phyloP scores from a whole-genome alignment of 495 filamentous ascomycete species.

The Parmelia sp. region DNA sequence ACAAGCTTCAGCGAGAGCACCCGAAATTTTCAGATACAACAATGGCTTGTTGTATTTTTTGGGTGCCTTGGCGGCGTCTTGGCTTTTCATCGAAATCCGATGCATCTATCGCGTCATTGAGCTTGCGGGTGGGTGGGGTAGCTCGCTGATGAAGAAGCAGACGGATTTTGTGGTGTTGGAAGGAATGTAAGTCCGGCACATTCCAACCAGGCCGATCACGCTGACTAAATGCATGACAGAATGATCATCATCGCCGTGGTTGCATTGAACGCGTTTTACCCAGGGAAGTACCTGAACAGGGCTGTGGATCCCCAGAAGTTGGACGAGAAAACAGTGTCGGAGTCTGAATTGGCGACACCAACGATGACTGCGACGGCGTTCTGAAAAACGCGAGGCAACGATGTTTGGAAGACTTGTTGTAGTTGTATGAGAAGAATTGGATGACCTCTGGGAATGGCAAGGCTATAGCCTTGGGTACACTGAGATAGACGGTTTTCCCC shows the following conservation, averaged over 20 bases:
- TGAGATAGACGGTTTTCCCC: neutral
- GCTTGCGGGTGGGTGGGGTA: slow-evolving; percentile 32
- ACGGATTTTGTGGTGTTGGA: slow-evolving; percentile 57
- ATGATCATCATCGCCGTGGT: slow-evolving; percentile 53
- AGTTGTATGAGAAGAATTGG: neutral
- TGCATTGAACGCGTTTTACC: slow-evolving; percentile 52
- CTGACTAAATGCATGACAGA: slow-evolving; percentile 30
- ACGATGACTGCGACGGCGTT: neutral
- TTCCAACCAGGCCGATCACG: slow-evolving; percentile 37
- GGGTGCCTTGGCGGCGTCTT: slow-evolving; percentile 28
- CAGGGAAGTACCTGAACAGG: slow-evolving; percentile 33
- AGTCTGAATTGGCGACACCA: neutral
- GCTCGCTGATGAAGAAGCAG: slow-evolving; percentile 45
- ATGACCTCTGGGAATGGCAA: neutral
- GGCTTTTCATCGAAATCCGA: slow-evolving; percentile 31
- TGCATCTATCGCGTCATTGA: slow-evolving; percentile 35
- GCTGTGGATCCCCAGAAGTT: slow-evolving; percentile 7
- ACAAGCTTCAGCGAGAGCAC: slow-evolving; percentile 10
- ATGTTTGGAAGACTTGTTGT: neutral
- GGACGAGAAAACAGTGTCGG: slow-evolving; percentile 2
- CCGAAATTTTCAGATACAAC: slow-evolving; percentile 26
- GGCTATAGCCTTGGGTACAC: neutral
- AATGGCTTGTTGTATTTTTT: slow-evolving; percentile 34
- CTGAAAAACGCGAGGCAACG: neutral
- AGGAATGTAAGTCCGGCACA: slow-evolving; percentile 44